Evolutionary conservation across 257 asterid species (phyloP).

Genomic region (Verbascum thapsus): DNA sequence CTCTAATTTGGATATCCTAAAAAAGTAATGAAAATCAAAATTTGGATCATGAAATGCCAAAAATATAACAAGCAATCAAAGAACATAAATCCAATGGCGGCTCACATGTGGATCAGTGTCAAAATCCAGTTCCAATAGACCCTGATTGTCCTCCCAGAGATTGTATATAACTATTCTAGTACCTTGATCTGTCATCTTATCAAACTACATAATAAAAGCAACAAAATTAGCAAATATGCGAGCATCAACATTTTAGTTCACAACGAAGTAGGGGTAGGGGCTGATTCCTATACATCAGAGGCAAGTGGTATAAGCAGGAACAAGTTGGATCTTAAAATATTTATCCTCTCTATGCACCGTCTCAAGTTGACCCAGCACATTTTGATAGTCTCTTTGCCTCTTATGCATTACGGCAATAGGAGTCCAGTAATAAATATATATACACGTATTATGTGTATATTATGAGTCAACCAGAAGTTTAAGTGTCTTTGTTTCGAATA

Average conservation of each 20-base stretch:
- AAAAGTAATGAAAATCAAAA: slow-evolving; percentile 24
- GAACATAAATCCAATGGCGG: slow-evolving; percentile 11
- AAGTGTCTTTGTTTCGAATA: slow-evolving; percentile 4
- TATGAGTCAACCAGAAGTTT: no score
- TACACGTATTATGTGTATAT: no score
- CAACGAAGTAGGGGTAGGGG: no score
- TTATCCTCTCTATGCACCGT: background rate
- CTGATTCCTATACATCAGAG: background rate
- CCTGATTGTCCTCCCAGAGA: slow-evolving; percentile 98
- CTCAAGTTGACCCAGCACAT: background rate
- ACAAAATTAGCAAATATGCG: slow-evolving; percentile 18
- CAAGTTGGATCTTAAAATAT: background rate
- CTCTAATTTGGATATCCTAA: slow-evolving; percentile 96
- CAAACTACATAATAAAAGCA: slow-evolving; percentile 52
- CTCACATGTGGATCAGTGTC: slow-evolving; percentile 79
- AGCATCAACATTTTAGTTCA: slow-evolving; percentile 1
- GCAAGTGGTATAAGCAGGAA: slow-evolving; percentile 5
- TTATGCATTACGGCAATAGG: background rate
- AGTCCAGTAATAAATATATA: no score
- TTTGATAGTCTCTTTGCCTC: background rate
- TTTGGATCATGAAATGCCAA: slow-evolving; percentile 8
- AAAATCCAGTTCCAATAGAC: slow-evolving; percentile 82
- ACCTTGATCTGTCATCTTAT: slow-evolving; percentile 76
- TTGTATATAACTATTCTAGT: slow-evolving; percentile 84
- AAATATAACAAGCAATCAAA: slow-evolving; percentile 24